Base-by-base conservation (phyloP, 768 basidiomycete species). In the Tricholoma terreum region DNA sequence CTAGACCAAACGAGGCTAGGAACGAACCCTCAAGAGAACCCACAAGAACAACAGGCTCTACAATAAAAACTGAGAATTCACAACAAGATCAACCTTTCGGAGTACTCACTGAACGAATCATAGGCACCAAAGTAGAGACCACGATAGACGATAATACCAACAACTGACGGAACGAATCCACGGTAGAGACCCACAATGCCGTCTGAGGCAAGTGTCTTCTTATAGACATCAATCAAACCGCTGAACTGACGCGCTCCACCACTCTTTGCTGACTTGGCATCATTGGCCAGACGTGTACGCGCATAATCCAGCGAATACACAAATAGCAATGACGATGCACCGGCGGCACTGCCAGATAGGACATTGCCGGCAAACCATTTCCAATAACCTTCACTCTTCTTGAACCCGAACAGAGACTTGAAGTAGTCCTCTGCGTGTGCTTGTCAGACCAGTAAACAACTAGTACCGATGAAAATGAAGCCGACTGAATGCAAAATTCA, bases 231-330 rank as follows among this genome's bases (percentile, higher is more conserved):
- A 62, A 98, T 83, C 55, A 99, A 82, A 73, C 97, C 97, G 73
- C 98, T 98, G 86, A 98, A 98, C 75, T 99, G 97, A 77, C 97
- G 92, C 33, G 87, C 83, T 67, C 81, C 81, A 78, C 95, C 96
- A 67, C 81, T 81, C 84, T 95, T 96, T 33, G 93, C 81, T 3
- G 94, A 95, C 83, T 99, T 99, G 75, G 92, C 93, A 65, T 96
- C 94, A 72, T 94, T 94, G 72, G 94, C 93, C 65, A 98, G 89
- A 84, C 97, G 96, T 57, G 97, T 99, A 89, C 97, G 94, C 63
- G 97, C 96, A 72, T 95, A 99, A 69, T 98, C 97, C 61, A 98
- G 89, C 36, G 97, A 99, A 86, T 99, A 99, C 75, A 98, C 97
- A 77, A 99, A 99, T 73, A 99, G 90, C 56, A 98, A 80, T 22